A percentile compares a stretch with the other conserved stretches of the same genome.
Evolutionary conservation across 2,329 filamentous ascomycete species (phyloP).

Genomic region (Helotiales sp.): DNA sequence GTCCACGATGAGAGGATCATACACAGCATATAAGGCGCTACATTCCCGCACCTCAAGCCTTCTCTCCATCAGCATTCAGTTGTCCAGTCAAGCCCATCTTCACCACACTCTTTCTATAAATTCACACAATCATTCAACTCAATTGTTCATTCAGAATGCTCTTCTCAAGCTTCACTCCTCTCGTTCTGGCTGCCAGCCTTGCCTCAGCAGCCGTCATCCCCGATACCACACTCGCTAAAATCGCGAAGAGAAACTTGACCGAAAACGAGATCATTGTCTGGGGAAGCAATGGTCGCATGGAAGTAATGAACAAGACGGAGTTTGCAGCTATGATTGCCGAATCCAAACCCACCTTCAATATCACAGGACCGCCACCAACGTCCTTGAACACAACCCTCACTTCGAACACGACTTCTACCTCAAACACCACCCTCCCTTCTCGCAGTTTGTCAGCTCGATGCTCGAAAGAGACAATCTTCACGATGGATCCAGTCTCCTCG

Average conservation of each 20-base stretch:
- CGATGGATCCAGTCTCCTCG: slow-evolving; percentile 25
- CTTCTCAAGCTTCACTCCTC: slow-evolving; percentile 3
- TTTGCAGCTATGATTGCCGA: slow-evolving; percentile 24
- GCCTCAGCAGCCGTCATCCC: slow-evolving; percentile 9
- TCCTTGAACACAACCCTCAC: slow-evolving; percentile 3
- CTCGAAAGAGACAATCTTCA: slow-evolving; percentile 27
- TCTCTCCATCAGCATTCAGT: slow-evolving; percentile 2
- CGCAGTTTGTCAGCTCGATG: not conserved
- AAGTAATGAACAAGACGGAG: slow-evolving; percentile 31
- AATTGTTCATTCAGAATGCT: slow-evolving; percentile 9
- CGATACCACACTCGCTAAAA: not conserved
- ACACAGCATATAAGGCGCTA: not conserved
- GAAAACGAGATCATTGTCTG: slow-evolving; percentile 32
- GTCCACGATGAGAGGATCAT: too few relatives aligned
- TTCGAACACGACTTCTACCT: not conserved
- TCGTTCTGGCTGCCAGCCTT: slow-evolving; percentile 11
- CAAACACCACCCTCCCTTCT: not conserved
- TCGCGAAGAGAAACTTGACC: slow-evolving; percentile 13
- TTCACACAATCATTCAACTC: slow-evolving; percentile 7
- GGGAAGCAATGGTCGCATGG: slow-evolving; percentile 26
- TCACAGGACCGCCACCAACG: not conserved
- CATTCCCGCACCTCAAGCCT: not conserved
- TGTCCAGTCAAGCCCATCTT: not conserved
- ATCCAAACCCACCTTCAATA: slow-evolving; percentile 6
- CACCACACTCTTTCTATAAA: slow-evolving; percentile 8